phyloP scores from a whole-genome alignment of 305 asterid species.

The Plantago rigida region DNA sequence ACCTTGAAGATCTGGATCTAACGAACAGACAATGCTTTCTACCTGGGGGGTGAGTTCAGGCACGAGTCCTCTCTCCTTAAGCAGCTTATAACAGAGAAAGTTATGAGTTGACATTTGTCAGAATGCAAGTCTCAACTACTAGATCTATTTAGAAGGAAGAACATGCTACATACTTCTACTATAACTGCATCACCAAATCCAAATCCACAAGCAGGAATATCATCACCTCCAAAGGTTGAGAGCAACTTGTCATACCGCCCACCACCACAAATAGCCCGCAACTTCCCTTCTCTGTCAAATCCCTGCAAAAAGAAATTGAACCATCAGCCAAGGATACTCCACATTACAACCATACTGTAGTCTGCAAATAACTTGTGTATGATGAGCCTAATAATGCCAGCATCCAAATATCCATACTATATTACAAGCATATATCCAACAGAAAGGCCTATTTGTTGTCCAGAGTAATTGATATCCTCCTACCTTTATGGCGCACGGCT shows the following conservation, averaged over 20 bases:
- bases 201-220: constrained; percentile 93
- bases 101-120: not conserved
- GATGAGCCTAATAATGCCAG: no score
- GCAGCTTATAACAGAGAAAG: constrained; percentile 43
- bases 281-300: constrained; percentile 80
- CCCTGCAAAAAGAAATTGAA: constrained; percentile 42
- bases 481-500: no score
- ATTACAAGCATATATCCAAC: no score
- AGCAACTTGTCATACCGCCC: constrained; percentile 80
- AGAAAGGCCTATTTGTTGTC: no score
- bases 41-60: constrained; percentile 65
- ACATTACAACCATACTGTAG: not conserved
- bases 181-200: constrained; percentile 97
- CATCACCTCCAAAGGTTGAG: constrained; percentile 87
- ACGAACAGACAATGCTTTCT: constrained; percentile 73
- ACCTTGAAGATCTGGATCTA: constrained; percentile 69
- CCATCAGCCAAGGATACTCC: constrained; percentile 8
- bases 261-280: constrained; percentile 96
- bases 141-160: not conserved
- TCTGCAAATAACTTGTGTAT: no score
- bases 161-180: constrained; percentile 55
- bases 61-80: constrained; percentile 72
- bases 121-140: not conserved
- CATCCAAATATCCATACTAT: no score
- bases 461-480: no score